These are phyloP conservation scores for Brasilioporus rufonigricans DNA, from an alignment of 768 basidiomycete species.

Conservation along the genomic window DNA sequence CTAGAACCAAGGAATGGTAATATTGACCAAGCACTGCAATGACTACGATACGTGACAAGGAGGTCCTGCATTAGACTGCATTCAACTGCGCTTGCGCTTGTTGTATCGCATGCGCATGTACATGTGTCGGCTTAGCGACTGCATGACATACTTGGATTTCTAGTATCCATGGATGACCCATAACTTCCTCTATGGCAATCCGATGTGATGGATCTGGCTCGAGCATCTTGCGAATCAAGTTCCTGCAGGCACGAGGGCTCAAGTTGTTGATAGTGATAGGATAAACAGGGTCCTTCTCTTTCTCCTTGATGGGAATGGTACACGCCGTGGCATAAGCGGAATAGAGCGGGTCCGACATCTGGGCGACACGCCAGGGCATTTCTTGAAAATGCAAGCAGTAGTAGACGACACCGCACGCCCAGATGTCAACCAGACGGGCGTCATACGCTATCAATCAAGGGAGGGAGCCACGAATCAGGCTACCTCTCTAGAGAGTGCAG, in stretches of 20 bases:
- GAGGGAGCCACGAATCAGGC: constrained; percentile 32
- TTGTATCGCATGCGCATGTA: constrained; percentile 66
- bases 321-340: constrained; percentile 61
- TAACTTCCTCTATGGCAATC: constrained; percentile 73
- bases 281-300: constrained; percentile 31
- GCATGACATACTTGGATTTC: constrained; percentile 81
- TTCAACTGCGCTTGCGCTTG: constrained; percentile 49
- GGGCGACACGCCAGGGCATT: constrained; percentile 96
- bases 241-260: constrained; percentile 79
- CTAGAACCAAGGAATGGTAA: constrained; percentile 10
- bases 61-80: constrained; percentile 9
- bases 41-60: too few species aligned
- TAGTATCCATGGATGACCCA: constrained; percentile 76
- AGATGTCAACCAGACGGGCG: constrained; percentile 94
- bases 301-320: constrained; percentile 27
- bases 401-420: constrained; percentile 96
- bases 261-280: constrained; percentile 84
- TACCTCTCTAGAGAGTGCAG: constrained; percentile 34
- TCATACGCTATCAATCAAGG: constrained; percentile 73
- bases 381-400: constrained; percentile 99
- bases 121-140: constrained; percentile 60
- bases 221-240: constrained; percentile 87
- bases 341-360: constrained; percentile 77
- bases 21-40: constrained; percentile 15
- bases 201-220: constrained; percentile 88